Evolutionary conservation across 805 yeast genomes (phyloP).

Genomic region (Candida pseudoglaebosa): DNA sequence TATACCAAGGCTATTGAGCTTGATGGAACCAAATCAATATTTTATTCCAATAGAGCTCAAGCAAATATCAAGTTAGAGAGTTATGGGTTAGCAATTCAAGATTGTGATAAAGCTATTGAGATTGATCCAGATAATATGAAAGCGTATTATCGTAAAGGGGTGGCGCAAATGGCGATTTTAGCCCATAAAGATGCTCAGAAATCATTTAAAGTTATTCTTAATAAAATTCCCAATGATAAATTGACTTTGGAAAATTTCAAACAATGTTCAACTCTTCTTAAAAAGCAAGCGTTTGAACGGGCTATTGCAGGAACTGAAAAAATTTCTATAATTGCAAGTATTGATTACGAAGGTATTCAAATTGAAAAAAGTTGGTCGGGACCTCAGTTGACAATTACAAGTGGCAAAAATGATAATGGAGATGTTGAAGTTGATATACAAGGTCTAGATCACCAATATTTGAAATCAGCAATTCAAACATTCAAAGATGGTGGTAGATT

Average conservation of each 20-base stretch:
- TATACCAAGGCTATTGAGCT: constrained; percentile 75
- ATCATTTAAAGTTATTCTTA: constrained; percentile 64
- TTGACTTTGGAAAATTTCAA: constrained; percentile 59
- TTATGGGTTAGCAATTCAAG: constrained; percentile 80
- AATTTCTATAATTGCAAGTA: constrained; percentile 41
- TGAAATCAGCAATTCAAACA: constrained; percentile 60
- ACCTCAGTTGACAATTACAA: constrained; percentile 44
- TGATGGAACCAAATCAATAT: constrained; percentile 55
- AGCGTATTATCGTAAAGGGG: constrained; percentile 84
- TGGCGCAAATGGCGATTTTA: constrained; percentile 71
- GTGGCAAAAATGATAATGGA: constrained; percentile 12
- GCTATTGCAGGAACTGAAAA: constrained; percentile 79
- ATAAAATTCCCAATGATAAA: constrained; percentile 61
- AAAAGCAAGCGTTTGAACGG: constrained; percentile 73
- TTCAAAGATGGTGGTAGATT: constrained; percentile 71
- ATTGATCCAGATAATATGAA: constrained; percentile 66
- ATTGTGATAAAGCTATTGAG: constrained; percentile 67
- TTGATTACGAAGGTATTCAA: constrained; percentile 46
- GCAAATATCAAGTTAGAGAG: constrained; percentile 83
- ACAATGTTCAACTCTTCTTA: constrained; percentile 61
- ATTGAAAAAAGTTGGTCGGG: constrained; percentile 60
- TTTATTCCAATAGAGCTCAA: constrained; percentile 85
- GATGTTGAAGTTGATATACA: constrained; percentile 28
- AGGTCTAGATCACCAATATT: constrained; percentile 49
- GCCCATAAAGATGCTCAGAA: constrained; percentile 69